Evolutionary conservation across 164 flowering plant genomes (phyloP).

Genomic region (Tinospora cordifolia): DNA sequence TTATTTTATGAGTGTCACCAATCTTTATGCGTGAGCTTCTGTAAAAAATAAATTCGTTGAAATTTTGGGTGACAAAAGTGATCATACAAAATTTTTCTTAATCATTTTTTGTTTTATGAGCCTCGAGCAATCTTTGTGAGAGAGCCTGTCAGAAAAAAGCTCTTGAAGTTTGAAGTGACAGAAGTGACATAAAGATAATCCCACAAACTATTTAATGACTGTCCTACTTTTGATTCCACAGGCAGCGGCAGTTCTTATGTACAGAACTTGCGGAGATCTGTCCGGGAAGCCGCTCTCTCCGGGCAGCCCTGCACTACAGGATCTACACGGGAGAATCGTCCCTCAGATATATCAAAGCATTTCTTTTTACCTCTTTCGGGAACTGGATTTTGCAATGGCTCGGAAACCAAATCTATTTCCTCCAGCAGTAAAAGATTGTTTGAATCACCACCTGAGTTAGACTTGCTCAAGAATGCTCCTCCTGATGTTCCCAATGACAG

Average conservation of each 20-base stretch:
- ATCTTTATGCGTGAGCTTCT: no score
- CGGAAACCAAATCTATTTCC: slow-evolving; percentile 35
- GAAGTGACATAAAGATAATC: slow-evolving; percentile 2
- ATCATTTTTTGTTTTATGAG: no score
- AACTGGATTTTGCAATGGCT: slow-evolving; percentile 36
- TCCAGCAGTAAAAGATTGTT: slow-evolving; percentile 44
- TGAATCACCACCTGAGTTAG: slow-evolving; percentile 36
- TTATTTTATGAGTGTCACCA: no score
- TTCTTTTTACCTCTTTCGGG: slow-evolving; percentile 72
- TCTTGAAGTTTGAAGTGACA: background rate
- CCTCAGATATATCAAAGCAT: slow-evolving; percentile 67
- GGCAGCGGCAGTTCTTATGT: slow-evolving; percentile 52
- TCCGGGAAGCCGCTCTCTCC: slow-evolving; percentile 83
- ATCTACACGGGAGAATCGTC: slow-evolving; percentile 52
- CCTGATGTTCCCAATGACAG: slow-evolving; percentile 32
- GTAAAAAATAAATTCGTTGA: no score
- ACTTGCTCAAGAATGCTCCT: slow-evolving; percentile 29
- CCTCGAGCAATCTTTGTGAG: no score
- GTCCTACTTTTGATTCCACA: slow-evolving; percentile 22
- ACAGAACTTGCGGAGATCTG: slow-evolving; percentile 73
- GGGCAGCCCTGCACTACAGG: slow-evolving; percentile 41
- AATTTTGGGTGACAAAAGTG: no score
- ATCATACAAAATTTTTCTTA: no score
- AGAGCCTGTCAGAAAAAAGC: no score
- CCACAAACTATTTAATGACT: background rate